Evolutionary conservation across 1,284 basidiomycete species (phyloP).

Genomic region (Filobasidium uniguttulatum): DNA sequence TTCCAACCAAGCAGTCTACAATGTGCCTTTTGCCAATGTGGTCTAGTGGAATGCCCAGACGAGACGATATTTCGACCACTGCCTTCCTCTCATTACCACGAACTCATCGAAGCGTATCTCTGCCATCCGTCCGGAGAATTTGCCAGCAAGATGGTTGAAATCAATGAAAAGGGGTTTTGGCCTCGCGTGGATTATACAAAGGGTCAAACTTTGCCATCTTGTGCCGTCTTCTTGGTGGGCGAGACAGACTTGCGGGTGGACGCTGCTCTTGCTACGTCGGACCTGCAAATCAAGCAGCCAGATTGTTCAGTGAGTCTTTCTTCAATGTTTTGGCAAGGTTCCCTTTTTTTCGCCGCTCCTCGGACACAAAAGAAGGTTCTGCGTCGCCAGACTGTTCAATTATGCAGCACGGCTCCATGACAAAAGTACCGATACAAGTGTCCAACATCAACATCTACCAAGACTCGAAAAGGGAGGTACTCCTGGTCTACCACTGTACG

Average conservation of each 20-base stretch:
- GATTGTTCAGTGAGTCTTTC: neutral
- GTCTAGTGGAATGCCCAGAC: neutral
- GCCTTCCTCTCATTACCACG: conserved; percentile 11
- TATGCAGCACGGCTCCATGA: neutral
- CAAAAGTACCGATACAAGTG: conserved; percentile 10
- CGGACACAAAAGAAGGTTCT: conserved; percentile 13
- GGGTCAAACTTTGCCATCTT: conserved; percentile 23
- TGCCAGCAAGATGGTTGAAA: neutral
- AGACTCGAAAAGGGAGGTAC: neutral
- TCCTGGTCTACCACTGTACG: neutral
- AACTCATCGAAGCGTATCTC: conserved; percentile 7
- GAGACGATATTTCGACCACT: conserved; percentile 3
- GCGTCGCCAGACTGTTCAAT: neutral
- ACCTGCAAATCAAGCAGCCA: conserved; percentile 20
- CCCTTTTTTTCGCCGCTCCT: neutral
- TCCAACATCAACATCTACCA: conserved; percentile 7
- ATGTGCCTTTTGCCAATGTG: neutral
- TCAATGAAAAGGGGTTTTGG: conserved; percentile 4
- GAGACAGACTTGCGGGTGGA: conserved; percentile 21
- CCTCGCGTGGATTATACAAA: too few species aligned
- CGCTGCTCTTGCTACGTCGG: conserved; percentile 20
- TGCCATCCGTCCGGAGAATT: conserved; percentile 11
- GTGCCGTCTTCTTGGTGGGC: conserved; percentile 1
- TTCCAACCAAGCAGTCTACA: neutral
- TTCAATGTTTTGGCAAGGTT: neutral